Conservation (phyloP, 192 early-diverging fungal species). For the Gamsiella multidivaricata region DNA sequence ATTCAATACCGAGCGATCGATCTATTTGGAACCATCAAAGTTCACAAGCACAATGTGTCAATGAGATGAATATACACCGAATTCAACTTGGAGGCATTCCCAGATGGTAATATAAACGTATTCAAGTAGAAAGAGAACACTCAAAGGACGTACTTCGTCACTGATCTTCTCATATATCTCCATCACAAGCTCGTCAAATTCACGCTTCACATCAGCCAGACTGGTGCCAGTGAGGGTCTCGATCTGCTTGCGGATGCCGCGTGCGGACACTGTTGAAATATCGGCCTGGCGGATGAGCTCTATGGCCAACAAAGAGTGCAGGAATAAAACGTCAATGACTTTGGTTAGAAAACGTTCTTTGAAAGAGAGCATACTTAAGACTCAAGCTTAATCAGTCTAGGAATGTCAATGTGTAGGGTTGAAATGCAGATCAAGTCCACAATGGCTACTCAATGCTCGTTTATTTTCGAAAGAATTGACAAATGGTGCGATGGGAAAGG, state of each 20-base stretch:
- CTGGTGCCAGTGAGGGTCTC: slow-evolving; percentile 35
- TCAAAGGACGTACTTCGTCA: slow-evolving; percentile 20
- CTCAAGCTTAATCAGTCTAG: no score
- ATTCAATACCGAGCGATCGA: slow-evolving; percentile 23
- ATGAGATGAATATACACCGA: no score
- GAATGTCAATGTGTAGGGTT: no score
- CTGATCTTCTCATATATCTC: slow-evolving; percentile 49
- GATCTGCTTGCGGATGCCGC: slow-evolving; percentile 47
- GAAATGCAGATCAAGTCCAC: no score
- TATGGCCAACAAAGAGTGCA: not conserved
- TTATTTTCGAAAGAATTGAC: no score
- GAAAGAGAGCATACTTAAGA: no score
- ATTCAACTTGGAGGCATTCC: no score
- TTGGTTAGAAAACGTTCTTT: not conserved
- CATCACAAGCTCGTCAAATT: slow-evolving; percentile 54
- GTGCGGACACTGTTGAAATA: slow-evolving; percentile 51
- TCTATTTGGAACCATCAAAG: slow-evolving; percentile 3
- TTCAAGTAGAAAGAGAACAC: not conserved
- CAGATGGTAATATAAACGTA: not conserved
- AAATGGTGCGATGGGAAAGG: no score
- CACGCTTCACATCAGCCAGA: slow-evolving; percentile 31
- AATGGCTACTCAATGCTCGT: no score
- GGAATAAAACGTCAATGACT: not conserved
- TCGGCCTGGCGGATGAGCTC: slow-evolving; percentile 48
- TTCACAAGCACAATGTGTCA: not conserved